Percentiles rank a stretch among this genome's conserved stretches.
Evolutionary conservation across 75 land plant species (phyloP).

Genomic region (Chamaecyparis obtusa): DNA sequence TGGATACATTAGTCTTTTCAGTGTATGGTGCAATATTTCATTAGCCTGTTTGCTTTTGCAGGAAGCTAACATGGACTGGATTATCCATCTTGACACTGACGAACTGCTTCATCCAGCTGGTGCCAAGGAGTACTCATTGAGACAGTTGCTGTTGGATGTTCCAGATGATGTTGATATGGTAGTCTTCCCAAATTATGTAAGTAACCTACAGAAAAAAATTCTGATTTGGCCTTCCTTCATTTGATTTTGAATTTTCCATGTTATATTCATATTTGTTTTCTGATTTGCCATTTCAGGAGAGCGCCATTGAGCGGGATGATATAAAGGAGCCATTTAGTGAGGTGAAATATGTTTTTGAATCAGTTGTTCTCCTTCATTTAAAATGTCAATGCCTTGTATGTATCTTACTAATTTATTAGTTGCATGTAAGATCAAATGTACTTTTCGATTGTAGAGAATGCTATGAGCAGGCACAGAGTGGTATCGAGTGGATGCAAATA

Average conservation of each 20-base stretch:
- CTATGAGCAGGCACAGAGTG: neutral
- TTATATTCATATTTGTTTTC: neutral
- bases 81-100: constrained; percentile 95
- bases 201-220: constrained; percentile 13
- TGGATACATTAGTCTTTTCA: neutral
- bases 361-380: neutral
- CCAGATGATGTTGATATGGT: constrained; percentile 90
- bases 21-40: neutral
- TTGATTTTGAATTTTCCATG: neutral
- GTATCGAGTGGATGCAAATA: neutral
- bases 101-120: constrained; percentile 98
- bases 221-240: neutral
- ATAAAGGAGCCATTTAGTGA: constrained; percentile 91
- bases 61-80: constrained; percentile 94
- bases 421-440: neutral
- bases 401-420: neutral
- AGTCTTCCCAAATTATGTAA: constrained; percentile 96
- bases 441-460: neutral
- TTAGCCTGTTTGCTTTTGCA: constrained; percentile 17
- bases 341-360: constrained; percentile 29
- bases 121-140: constrained; percentile 78
- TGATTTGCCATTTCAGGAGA: constrained; percentile 59
- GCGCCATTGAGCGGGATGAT: constrained; percentile 88
- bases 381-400: neutral
- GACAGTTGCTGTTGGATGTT: constrained; percentile 61